phyloP scores from a whole-genome alignment of 371 early-diverging fungal species.

The Syncephalis plumigaleata region DNA sequence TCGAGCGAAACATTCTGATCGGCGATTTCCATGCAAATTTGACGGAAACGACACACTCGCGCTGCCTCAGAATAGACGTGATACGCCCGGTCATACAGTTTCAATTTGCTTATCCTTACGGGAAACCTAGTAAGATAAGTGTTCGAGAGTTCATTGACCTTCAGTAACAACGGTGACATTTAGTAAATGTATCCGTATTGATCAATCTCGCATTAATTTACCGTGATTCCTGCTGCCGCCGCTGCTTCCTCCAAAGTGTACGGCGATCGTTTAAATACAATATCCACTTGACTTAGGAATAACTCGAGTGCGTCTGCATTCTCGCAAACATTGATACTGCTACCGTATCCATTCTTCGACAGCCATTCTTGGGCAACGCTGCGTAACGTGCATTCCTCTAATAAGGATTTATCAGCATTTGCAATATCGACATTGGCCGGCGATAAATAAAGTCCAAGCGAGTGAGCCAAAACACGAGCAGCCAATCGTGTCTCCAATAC shows the following conservation, averaged over 20 bases:
- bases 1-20: conserved; percentile 6
- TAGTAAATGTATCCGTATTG: too few relatives aligned
- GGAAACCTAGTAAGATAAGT: conserved; percentile 45
- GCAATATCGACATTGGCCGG: too few relatives aligned
- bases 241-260: conserved; percentile 48
- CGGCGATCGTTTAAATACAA: conserved; percentile 7
- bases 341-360: too few relatives aligned
- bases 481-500: conserved; percentile 86
- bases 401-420: too few relatives aligned
- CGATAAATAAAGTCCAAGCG: conserved; percentile 16
- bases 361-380: too few relatives aligned
- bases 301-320: background rate
- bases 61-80: conserved; percentile 73
- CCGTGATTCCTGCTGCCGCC: conserved; percentile 25
- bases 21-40: conserved; percentile 27
- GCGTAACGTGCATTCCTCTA: too few relatives aligned
- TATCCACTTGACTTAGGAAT: background rate
- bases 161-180: too few relatives aligned
- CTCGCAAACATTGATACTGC: too few relatives aligned
- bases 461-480: conserved; percentile 42
- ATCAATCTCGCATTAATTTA: background rate
- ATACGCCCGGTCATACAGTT: conserved; percentile 57
- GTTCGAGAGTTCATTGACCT: conserved; percentile 22
- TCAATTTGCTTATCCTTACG: conserved; percentile 50
- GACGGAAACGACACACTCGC: conserved; percentile 64